These are phyloP conservation scores for Malus orientalis DNA, from an alignment of 306 rosid genomes.

Conservation along the genomic window DNA sequence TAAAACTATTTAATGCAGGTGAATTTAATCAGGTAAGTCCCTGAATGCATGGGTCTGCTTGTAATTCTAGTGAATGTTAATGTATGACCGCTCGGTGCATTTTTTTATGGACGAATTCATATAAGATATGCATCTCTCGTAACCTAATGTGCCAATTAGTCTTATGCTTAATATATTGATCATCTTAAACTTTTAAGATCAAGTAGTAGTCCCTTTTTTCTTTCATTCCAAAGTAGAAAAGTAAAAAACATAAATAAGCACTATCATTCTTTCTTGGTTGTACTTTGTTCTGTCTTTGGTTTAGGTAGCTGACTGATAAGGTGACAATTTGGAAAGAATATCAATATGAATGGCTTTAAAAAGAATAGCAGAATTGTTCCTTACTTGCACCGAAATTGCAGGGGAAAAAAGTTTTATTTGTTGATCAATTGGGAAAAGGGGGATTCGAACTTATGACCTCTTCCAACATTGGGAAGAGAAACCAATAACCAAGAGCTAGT, in stretches of 20 bases:
- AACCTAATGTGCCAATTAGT: neutral
- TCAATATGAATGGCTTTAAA: neutral
- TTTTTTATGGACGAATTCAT: neutral
- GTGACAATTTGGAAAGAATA: neutral
- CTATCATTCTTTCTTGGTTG: neutral
- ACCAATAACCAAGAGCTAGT: too few relatives aligned
- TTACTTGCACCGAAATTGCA: neutral
- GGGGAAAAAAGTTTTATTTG: neutral
- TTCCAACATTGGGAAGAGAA: too few relatives aligned
- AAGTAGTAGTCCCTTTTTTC: neutral
- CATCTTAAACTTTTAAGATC: neutral
- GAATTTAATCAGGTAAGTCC: slow-evolving; percentile 89
- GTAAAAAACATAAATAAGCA: neutral
- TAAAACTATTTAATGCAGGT: slow-evolving; percentile 84
- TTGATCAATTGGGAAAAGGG: too few relatives aligned
- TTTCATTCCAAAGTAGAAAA: neutral
- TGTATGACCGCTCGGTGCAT: slow-evolving; percentile 3
- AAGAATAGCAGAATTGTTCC: neutral
- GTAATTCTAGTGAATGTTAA: neutral
- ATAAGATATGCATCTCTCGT: neutral
- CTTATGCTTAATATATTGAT: neutral
- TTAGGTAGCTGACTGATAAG: neutral
- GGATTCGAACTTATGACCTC: too few relatives aligned
- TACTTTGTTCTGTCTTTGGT: neutral
- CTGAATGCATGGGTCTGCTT: slow-evolving; percentile 8